phyloP scores from a whole-genome alignment of 441 rosid genomes.

The Daphne laureola region DNA sequence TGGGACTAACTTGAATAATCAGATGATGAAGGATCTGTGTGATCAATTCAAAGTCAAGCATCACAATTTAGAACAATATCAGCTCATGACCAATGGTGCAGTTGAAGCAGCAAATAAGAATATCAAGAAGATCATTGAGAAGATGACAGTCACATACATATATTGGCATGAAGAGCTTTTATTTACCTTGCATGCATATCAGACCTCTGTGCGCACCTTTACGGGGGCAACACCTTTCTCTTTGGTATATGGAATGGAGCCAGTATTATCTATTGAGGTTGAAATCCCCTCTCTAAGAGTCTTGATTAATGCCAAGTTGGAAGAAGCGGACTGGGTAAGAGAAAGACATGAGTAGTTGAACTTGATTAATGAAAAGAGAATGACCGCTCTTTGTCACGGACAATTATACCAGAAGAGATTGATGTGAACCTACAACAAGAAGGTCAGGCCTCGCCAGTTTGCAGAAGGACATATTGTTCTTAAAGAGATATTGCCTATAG shows the following conservation, averaged over 20 bases:
- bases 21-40: background rate
- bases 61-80: slow-evolving; percentile 1
- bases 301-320: background rate
- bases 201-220: slow-evolving; percentile 2
- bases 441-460: background rate
- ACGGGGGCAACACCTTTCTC: slow-evolving; percentile 12
- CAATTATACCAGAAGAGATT: slow-evolving; percentile 1
- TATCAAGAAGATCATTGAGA: slow-evolving; percentile 11
- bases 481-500: background rate
- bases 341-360: slow-evolving; percentile 1
- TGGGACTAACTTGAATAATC: slow-evolving; percentile 7
- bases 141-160: slow-evolving; percentile 3
- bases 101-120: slow-evolving; percentile 9
- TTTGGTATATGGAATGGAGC: slow-evolving; percentile 10
- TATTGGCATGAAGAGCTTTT: slow-evolving; percentile 14
- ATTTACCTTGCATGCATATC: slow-evolving; percentile 4
- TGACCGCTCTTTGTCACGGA: background rate
- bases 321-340: background rate
- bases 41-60: slow-evolving; percentile 5
- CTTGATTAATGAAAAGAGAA: slow-evolving; percentile 3
- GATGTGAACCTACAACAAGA: background rate
- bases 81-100: slow-evolving; percentile 7
- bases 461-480: slow-evolving; percentile 5
- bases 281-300: slow-evolving; percentile 6
- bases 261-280: background rate